Evolutionary conservation across 1,284 basidiomycete species (phyloP).

Genomic region (Blastosporella zonata): DNA sequence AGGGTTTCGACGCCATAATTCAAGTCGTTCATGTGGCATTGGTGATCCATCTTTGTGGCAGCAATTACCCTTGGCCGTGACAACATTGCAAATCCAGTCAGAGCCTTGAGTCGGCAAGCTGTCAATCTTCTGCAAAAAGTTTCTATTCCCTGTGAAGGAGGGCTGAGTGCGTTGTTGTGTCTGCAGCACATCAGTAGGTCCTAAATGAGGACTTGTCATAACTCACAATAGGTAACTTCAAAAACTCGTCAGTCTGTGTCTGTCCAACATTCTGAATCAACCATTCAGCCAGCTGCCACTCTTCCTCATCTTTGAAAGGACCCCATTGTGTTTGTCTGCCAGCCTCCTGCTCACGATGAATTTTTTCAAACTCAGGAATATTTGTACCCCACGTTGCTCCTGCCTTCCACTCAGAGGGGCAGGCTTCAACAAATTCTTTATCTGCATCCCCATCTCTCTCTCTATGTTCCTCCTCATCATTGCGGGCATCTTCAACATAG

Average conservation of each 20-base stretch:
- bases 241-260: not conserved
- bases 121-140: not conserved
- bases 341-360: not conserved
- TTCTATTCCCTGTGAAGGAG: not conserved
- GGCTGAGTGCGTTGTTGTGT: not conserved
- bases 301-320: slow-evolving; percentile 5
- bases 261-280: not conserved
- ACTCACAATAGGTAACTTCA: not conserved
- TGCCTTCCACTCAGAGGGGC: not conserved
- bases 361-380: not conserved
- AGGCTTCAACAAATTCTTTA: not conserved
- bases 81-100: not conserved
- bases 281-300: slow-evolving; percentile 3
- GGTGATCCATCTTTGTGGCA: not conserved
- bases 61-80: not conserved
- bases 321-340: not conserved
- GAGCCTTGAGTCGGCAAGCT: not conserved
- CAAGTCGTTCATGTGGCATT: not conserved
- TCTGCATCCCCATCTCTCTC: not conserved
- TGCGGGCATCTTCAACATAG: not conserved
- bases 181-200: not conserved
- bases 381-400: not conserved
- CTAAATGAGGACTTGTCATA: not conserved
- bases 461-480: not conserved
- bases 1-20: not conserved